Percentiles rank a stretch among this genome's conserved stretches.
Evolutionary conservation across 495 filamentous ascomycete species (phyloP).

Genomic region (Mycothermus thermophilus): DNA sequence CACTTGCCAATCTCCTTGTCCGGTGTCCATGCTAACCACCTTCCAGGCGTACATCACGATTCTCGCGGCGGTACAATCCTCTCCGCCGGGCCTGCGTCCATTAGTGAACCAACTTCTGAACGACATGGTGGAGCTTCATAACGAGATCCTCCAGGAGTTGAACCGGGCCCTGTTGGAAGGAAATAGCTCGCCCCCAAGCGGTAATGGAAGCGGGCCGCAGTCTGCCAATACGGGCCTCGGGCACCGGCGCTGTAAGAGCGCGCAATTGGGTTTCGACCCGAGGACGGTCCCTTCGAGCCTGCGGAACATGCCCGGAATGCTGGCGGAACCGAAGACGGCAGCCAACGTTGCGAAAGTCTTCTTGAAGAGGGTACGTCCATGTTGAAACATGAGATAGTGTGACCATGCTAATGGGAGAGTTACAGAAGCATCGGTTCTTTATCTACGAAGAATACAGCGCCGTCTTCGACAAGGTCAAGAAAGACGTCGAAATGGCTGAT

Average conservation of each 20-base stretch:
- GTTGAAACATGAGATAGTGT: not conserved
- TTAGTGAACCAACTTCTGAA: slow-evolving; percentile 53
- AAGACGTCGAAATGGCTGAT: slow-evolving; percentile 57
- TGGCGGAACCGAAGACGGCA: slow-evolving; percentile 56
- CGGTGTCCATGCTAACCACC: slow-evolving; percentile 3
- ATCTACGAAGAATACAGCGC: slow-evolving; percentile 78
- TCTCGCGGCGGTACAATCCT: slow-evolving; percentile 44
- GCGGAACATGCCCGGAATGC: slow-evolving; percentile 36
- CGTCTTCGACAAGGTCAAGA: slow-evolving; percentile 70
- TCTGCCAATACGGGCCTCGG: slow-evolving; percentile 15
- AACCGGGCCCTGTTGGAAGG: slow-evolving; percentile 47
- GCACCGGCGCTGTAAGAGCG: slow-evolving; percentile 44
- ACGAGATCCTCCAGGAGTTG: slow-evolving; percentile 53
- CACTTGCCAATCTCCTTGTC: too few species aligned
- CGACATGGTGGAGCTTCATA: slow-evolving; percentile 58
- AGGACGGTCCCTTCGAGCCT: slow-evolving; percentile 28
- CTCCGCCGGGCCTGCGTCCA: slow-evolving; percentile 40
- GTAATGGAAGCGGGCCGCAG: too few species aligned
- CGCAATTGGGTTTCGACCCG: slow-evolving; percentile 45
- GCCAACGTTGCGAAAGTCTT: slow-evolving; percentile 68
- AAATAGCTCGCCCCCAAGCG: slow-evolving; percentile 46
- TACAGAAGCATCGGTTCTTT: slow-evolving; percentile 65
- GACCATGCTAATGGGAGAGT: not conserved
- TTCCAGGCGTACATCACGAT: slow-evolving; percentile 52
- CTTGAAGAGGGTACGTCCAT: slow-evolving; percentile 46